Evolutionary conservation across 2,329 filamentous ascomycete species (phyloP).

Genomic region (Verticillium klebahnii): DNA sequence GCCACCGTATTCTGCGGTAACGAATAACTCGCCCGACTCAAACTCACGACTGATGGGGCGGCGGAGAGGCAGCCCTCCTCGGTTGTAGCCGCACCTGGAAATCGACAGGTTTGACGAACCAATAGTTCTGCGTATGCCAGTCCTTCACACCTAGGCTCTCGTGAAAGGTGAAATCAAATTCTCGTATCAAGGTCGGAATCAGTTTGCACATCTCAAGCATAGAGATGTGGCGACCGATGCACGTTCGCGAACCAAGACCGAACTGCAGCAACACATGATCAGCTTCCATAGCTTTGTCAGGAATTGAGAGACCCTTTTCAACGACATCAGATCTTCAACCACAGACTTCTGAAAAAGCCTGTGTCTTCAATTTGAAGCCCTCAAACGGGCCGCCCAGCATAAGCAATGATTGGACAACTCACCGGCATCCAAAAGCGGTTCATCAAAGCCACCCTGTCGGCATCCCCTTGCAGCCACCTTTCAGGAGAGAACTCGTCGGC

Average conservation of each 20-base stretch:
- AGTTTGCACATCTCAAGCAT: slow-evolving; percentile 38
- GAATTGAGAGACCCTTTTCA: too few species aligned
- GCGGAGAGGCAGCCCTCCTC: neutral
- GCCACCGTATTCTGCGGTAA: too few species aligned
- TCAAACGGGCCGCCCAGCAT: neutral
- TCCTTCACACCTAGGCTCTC: slow-evolving; percentile 1
- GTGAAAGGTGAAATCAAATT: slow-evolving; percentile 26
- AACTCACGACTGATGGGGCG: too few species aligned
- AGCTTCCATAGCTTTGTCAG: slow-evolving; percentile 1
- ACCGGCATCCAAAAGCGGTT: slow-evolving; percentile 23
- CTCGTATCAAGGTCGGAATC: slow-evolving; percentile 29
- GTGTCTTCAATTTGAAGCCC: too few species aligned
- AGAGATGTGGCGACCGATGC: slow-evolving; percentile 38
- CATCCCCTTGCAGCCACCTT: slow-evolving; percentile 30
- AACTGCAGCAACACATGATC: slow-evolving; percentile 21
- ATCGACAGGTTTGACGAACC: slow-evolving; percentile 37
- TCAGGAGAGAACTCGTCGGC: slow-evolving; percentile 32
- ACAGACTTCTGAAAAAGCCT: too few species aligned
- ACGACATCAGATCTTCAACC: too few species aligned
- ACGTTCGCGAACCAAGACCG: slow-evolving; percentile 35
- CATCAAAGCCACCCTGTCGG: slow-evolving; percentile 19
- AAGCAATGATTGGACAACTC: slow-evolving; percentile 4
- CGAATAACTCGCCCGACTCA: too few species aligned
- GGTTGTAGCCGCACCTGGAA: slow-evolving; percentile 24
- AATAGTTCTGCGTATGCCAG: slow-evolving; percentile 32